Percentiles rank a stretch among this genome's conserved stretches.
These are phyloP conservation scores for Aureobasidium sp. DNA, from an alignment of 2,329 filamentous ascomycete species.

Conservation along the genomic window DNA sequence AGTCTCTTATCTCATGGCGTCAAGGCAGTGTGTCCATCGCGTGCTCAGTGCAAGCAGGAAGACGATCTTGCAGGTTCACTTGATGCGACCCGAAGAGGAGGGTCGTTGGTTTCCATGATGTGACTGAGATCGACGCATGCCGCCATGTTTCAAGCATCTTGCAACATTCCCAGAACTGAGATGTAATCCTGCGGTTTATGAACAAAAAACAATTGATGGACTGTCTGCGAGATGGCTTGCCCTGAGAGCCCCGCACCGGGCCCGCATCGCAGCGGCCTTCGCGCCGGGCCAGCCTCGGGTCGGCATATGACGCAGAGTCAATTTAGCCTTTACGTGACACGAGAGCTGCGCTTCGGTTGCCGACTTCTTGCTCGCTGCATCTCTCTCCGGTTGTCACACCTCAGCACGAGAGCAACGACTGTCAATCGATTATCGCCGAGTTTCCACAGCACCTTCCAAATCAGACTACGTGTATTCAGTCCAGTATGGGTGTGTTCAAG, in stretches of 20 bases:
- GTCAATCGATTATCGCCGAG: neutral
- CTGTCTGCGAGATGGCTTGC: neutral
- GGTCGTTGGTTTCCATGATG: neutral
- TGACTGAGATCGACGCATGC: neutral
- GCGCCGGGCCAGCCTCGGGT: neutral
- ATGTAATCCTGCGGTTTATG: too few relatives aligned
- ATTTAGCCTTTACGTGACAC: neutral
- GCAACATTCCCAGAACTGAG: neutral
- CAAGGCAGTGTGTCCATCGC: neutral
- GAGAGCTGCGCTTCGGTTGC: neutral
- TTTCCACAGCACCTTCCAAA: neutral
- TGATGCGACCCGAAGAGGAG: neutral
- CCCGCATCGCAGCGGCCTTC: neutral
- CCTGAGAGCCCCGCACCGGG: neutral
- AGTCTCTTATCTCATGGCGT: neutral
- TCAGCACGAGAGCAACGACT: neutral
- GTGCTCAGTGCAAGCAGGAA: neutral
- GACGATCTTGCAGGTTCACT: neutral
- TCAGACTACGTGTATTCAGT: neutral
- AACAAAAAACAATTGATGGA: neutral
- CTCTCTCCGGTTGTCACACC: neutral
- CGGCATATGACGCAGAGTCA: conserved; percentile 3
- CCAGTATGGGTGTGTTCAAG: conserved; percentile 26
- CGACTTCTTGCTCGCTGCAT: neutral
- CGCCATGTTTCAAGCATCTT: neutral